Evolutionary conservation across 192 early-diverging fungal genomes (phyloP), one percentile per base, ranked within the genome.

Genomic region (Geranomyces variabilis): DNA sequence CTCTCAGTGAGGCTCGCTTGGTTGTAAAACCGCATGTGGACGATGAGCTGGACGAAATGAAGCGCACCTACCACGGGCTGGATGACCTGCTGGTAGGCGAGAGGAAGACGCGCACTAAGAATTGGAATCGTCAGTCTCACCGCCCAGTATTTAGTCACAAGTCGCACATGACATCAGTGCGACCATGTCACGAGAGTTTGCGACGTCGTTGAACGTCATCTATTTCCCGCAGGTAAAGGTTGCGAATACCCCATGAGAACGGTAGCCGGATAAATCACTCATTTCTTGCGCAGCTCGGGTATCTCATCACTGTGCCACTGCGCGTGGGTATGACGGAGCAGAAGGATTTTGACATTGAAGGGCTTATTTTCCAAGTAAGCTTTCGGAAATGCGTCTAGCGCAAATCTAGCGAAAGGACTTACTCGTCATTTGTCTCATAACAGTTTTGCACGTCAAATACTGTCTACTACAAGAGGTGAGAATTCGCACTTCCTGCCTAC

Each of bases 401-500:
- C 1, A 48, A 14, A 34, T 22, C n/a, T 47, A 19, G 46, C 46
- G 19, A 47, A 47, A 47, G 46, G 19, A 26, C 30, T 26, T 9
- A 46, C 22, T 45, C 31, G 6, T n/a, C n/a, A 45, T 31, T 21
- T 17, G n/a, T n/a, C 15, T 6, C 8, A 26, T 5, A 19, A 34
- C 67, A 93, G 87, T 94, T 94, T 68, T 83, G 77, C 17, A 90
- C 92, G 0, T 77, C 76, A 28, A 81, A 79, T 15, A 86, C 83
- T 0, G 78, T 86, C 0, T 94, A 91, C 68, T 93, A 89, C 72
- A 94, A 94, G 61, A 92, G 86, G 69, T 71, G 71, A 1, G 45
- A 70, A 74, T 80, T 86, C 89, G 69, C 56, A 22, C 12, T 9
- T 29, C 22, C 3, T 62, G 33, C n/a, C n/a, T n/a, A n/a, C n/a